Percentiles rank a stretch among this genome's conserved stretches.
Evolutionary conservation across 345 rosid species (phyloP).

Genomic region (Dimocarpus longan): DNA sequence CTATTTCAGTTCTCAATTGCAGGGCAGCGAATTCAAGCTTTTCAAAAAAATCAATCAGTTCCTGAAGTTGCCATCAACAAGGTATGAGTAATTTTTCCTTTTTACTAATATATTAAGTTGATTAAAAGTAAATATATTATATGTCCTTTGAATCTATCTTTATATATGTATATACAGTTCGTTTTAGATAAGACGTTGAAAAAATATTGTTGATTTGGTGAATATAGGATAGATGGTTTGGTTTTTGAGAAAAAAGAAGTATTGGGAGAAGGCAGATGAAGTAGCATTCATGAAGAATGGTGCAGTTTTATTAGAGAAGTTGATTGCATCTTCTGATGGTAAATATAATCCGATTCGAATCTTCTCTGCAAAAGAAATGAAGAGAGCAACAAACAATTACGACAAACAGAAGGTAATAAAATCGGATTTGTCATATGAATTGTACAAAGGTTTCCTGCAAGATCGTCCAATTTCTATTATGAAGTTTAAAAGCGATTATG

Average conservation of each 20-base stretch:
- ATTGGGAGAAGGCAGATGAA: background rate
- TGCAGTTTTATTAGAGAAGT: background rate
- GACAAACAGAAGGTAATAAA: background rate
- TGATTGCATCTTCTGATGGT: background rate
- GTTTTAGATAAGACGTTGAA: too few species aligned
- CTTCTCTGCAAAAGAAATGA: background rate
- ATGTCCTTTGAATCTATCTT: too few species aligned
- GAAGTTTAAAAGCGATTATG: background rate
- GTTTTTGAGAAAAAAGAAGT: background rate
- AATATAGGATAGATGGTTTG: too few species aligned
- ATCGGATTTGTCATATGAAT: background rate
- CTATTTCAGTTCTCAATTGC: too few species aligned
- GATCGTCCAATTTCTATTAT: background rate
- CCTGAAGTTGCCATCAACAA: too few species aligned
- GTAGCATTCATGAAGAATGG: background rate
- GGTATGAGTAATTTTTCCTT: too few species aligned
- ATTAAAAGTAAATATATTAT: too few species aligned
- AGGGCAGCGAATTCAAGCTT: too few species aligned
- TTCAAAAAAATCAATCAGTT: too few species aligned
- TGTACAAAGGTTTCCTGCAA: slow-evolving; percentile 10
- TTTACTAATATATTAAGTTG: too few species aligned
- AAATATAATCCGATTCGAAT: background rate
- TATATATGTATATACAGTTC: too few species aligned
- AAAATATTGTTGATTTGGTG: too few species aligned
- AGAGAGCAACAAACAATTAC: background rate